These are phyloP conservation scores for Dendrobium officinale DNA, from an alignment of 106 monocot genomes.

Conservation along the genomic window DNA sequence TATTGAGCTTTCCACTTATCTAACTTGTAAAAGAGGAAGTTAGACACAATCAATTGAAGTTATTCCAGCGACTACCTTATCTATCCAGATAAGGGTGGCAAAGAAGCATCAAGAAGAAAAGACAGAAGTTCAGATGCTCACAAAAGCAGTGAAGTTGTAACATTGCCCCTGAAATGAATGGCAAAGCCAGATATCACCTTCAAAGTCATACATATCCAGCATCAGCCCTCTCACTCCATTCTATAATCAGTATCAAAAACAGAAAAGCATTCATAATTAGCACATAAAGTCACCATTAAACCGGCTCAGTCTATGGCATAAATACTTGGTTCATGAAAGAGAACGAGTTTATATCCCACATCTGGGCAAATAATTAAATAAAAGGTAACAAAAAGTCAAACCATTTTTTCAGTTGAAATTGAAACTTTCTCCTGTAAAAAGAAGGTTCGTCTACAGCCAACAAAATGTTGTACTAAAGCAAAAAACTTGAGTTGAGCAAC, in stretches of 20 bases:
- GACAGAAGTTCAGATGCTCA: constrained; percentile 23
- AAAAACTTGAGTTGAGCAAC: not conserved
- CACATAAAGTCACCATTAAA: not conserved
- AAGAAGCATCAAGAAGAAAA: not conserved
- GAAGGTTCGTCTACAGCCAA: not conserved
- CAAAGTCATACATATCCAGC: constrained; percentile 97
- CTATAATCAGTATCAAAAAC: constrained; percentile 27
- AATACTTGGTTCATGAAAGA: not conserved
- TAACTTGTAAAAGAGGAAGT: not conserved
- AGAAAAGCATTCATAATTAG: not conserved
- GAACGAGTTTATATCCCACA: not conserved
- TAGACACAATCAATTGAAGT: not conserved
- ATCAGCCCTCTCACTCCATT: constrained; percentile 90
- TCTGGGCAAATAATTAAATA: not conserved
- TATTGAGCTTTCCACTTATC: not conserved
- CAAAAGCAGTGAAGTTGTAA: constrained; percentile 96
- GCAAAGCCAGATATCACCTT: constrained; percentile 90
- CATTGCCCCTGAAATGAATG: constrained; percentile 93
- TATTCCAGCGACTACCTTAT: not conserved
- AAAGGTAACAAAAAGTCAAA: not conserved
- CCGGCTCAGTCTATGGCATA: not conserved
- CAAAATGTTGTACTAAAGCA: not conserved
- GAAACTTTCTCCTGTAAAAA: not conserved
- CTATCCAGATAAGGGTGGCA: not conserved
- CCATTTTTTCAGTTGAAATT: not conserved